Evolutionary conservation across 192 early-diverging fungal genomes (phyloP).

Genomic region (Backusella sp.): DNA sequence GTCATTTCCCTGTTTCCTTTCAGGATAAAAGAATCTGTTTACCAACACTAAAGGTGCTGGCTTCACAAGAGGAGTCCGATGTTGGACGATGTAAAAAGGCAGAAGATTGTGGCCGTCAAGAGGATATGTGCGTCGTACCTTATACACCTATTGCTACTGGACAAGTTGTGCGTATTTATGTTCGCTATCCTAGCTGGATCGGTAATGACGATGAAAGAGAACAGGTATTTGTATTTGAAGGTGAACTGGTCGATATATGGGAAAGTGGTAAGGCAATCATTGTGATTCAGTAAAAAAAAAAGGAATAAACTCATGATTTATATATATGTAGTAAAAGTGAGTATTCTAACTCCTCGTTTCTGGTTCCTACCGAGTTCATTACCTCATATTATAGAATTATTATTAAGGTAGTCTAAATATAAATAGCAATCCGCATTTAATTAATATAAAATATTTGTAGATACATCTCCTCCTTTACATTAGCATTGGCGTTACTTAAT

Average conservation of each 20-base stretch:
- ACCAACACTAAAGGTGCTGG: slow-evolving; percentile 41
- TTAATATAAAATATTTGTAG: slow-evolving; percentile 27
- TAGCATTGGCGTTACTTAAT: slow-evolving; percentile 67
- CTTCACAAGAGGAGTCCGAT: slow-evolving; percentile 14
- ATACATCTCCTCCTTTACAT: slow-evolving; percentile 66
- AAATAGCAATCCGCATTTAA: not conserved
- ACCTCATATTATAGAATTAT: slow-evolving; percentile 55
- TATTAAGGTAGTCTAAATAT: slow-evolving; percentile 46
- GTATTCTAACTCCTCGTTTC: slow-evolving; percentile 50
- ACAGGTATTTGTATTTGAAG: slow-evolving; percentile 58
- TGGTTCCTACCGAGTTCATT: slow-evolving; percentile 56
- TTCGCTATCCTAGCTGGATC: slow-evolving; percentile 40
- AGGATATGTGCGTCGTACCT: slow-evolving; percentile 49
- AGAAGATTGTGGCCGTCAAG: slow-evolving; percentile 27
- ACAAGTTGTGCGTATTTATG: slow-evolving; percentile 56
- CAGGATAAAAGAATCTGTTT: slow-evolving; percentile 26
- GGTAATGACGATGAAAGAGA: slow-evolving; percentile 20
- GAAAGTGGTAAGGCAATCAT: slow-evolving; percentile 50
- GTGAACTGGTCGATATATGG: slow-evolving; percentile 70
- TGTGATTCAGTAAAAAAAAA: not conserved
- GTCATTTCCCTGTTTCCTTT: not conserved
- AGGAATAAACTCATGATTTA: not conserved
- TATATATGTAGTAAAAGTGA: slow-evolving; percentile 53
- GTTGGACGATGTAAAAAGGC: slow-evolving; percentile 37
- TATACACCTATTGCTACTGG: slow-evolving; percentile 48